Base-by-base conservation (phyloP, 2,329 filamentous ascomycete genomes). In the Mollisia scopiformis region DNA sequence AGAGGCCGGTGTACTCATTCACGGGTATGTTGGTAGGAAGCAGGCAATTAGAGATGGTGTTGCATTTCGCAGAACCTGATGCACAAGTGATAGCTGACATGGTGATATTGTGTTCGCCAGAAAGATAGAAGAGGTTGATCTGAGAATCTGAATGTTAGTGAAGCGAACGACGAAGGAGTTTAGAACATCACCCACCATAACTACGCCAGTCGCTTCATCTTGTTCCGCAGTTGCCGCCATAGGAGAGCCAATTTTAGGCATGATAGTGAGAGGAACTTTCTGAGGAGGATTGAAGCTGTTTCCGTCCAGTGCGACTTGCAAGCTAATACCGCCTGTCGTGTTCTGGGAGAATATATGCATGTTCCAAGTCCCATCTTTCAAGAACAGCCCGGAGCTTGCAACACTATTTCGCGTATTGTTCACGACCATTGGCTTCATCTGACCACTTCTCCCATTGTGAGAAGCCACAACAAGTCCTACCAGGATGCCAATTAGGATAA, bases 111-210 rank as follows among this genome's bases (percentile, higher is more conserved):
- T 63, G 64, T 2, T 33, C 33, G 2, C 60, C 57, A 2, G 67
- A 66, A 4, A 69, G 52, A 25, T 69, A 69, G 57, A 69, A 69
- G 6, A 69, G 46, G 28, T 63, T 69, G 19, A 69, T 50, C 66
- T 68, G 23, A n/a, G n/a, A n/a, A 7, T 14, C 41, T 13, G 5
- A 21, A 6, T 10, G 28, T 55, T 37, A 58, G 46, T 11, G 10
- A 30, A 2, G 21, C 16, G 13, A 35, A 25, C 55, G 4, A 21
- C 13, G 3, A 25, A 39, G 7, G 6, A 25, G 23, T 8, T 19
- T 37, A 11, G 28, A n/a, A 19, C 28, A 16, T 19, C 13, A 50
- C 62, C 33, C 49, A 64, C 66, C 57, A 65, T 67, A 19, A 68
- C 59, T n/a, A 66, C 64, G 16, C 64, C 63, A 16, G 59, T 66